Evolutionary conservation across 202 grass and related monocot species (phyloP).

Genomic region (Bolboschoenoplectus hybrid): DNA sequence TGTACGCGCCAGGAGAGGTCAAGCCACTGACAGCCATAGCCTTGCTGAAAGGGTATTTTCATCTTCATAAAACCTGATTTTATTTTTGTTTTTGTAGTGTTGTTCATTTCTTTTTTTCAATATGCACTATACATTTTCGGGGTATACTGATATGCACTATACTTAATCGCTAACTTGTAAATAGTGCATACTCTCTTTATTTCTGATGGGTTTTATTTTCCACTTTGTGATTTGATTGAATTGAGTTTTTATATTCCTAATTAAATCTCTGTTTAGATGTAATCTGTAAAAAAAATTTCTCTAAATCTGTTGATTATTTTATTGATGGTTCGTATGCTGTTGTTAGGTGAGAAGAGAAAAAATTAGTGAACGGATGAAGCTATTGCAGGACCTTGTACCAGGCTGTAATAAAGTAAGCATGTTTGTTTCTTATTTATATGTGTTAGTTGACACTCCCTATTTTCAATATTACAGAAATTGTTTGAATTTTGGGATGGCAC

Average conservation of each 20-base stretch:
- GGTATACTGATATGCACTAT: neutral
- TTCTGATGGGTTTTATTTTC: neutral
- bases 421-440: neutral
- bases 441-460: neutral
- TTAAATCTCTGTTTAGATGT: neutral
- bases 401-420: constrained; percentile 76
- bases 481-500: neutral
- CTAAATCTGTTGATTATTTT: neutral
- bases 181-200: constrained; percentile 5
- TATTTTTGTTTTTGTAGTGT: neutral
- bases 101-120: constrained; percentile 23
- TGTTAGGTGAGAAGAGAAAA: constrained; percentile 86
- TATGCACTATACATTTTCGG: neutral
- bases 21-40: constrained; percentile 95
- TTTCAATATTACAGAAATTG: neutral
- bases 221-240: constrained; percentile 22
- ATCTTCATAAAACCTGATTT: neutral
- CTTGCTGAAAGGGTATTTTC: constrained; percentile 79
- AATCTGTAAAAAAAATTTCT: neutral
- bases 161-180: neutral
- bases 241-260: neutral
- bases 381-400: constrained; percentile 77
- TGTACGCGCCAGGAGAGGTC: constrained; percentile 78
- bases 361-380: constrained; percentile 88
- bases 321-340: constrained; percentile 31